phyloP scores from a whole-genome alignment of 768 basidiomycete species.

The Hericium erinaceus region DNA sequence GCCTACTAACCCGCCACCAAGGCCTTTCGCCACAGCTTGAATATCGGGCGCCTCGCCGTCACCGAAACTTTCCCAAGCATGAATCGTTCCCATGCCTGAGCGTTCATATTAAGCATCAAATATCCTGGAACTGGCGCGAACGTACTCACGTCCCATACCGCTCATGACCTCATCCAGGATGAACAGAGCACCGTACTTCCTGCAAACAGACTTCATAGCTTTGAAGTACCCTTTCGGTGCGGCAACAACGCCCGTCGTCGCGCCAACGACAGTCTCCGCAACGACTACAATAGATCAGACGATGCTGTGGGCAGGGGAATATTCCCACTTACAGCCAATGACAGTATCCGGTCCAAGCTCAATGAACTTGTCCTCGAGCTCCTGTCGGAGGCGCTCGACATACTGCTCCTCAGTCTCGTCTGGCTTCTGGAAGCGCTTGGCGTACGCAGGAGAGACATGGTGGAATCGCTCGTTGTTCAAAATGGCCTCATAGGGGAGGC shows the following conservation, averaged over 20 bases:
- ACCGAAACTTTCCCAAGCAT: constrained; percentile 79
- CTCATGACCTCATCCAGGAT: constrained; percentile 92
- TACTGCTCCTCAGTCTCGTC: constrained; percentile 75
- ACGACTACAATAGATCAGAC: constrained; percentile 39
- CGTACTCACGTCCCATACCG: constrained; percentile 74
- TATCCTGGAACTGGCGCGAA: not conserved
- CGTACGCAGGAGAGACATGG: constrained; percentile 84
- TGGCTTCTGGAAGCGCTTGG: constrained; percentile 60
- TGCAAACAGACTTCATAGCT: constrained; percentile 76
- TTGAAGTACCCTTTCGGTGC: constrained; percentile 81
- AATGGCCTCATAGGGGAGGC: constrained; percentile 58
- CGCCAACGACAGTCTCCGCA: constrained; percentile 83
- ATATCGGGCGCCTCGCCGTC: constrained; percentile 75
- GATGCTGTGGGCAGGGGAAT: constrained; percentile 1
- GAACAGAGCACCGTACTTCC: constrained; percentile 63
- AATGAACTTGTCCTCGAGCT: constrained; percentile 79
- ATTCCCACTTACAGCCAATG: constrained; percentile 54
- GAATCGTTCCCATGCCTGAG: constrained; percentile 76
- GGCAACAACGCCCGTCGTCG: constrained; percentile 66
- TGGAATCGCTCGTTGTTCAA: constrained; percentile 62
- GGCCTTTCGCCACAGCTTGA: constrained; percentile 83
- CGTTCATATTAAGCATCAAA: not conserved
- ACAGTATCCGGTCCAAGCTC: constrained; percentile 78
- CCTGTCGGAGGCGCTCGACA: constrained; percentile 64
- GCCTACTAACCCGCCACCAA: constrained; percentile 69